Conservation (phyloP, 306 rosid species). For the Biancaea sappan region DNA sequence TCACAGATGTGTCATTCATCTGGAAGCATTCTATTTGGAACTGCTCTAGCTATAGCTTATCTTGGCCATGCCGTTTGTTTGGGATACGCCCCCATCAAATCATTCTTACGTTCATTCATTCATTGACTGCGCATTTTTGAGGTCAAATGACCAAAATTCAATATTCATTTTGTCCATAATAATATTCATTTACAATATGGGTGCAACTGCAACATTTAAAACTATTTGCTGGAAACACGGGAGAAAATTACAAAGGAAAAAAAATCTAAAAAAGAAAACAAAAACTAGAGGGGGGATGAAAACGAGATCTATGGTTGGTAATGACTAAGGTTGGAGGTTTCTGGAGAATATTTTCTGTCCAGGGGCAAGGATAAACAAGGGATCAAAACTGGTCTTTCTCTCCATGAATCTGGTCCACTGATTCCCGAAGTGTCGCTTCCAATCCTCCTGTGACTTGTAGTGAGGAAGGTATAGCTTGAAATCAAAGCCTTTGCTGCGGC, state of each 20-base stretch:
- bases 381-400: slow-evolving; percentile 70
- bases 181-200: slow-evolving; percentile 47
- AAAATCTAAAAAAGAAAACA: neutral
- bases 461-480: slow-evolving; percentile 90
- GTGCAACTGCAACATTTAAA: neutral
- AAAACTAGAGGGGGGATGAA: slow-evolving; percentile 1
- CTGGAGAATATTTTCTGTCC: slow-evolving; percentile 81
- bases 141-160: slow-evolving; percentile 13
- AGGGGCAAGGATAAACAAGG: slow-evolving; percentile 83
- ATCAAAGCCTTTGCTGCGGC: slow-evolving; percentile 54
- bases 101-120: neutral
- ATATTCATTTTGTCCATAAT: slow-evolving; percentile 31
- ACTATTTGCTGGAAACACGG: neutral
- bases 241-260: neutral
- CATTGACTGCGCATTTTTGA: neutral
- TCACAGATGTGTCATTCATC: slow-evolving; percentile 35
- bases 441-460: slow-evolving; percentile 61
- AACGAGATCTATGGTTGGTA: neutral
- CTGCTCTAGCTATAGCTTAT: neutral
- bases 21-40: neutral
- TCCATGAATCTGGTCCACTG: slow-evolving; percentile 66
- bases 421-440: slow-evolving; percentile 81
- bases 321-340: slow-evolving; percentile 37
- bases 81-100: slow-evolving; percentile 5
- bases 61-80: slow-evolving; percentile 2